A percentile compares a stretch with the other conserved stretches of the same genome.
Conservation (phyloP, 2,329 filamentous ascomycete genomes). For the Curvularia spicifera region DNA sequence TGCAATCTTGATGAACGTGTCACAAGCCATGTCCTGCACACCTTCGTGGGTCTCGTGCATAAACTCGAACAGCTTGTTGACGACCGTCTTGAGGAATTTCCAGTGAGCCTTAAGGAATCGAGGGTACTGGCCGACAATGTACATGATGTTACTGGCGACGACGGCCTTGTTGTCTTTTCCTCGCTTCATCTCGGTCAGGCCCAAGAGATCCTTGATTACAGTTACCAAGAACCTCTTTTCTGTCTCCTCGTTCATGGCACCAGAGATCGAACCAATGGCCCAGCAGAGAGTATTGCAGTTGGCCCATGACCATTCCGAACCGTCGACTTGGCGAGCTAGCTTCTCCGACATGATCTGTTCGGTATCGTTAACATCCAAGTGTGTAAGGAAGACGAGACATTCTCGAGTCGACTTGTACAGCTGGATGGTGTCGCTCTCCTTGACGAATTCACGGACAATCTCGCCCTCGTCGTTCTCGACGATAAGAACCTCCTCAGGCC, state of each 20-base stretch:
- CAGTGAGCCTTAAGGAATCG: conserved; percentile 98
- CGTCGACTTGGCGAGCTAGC: conserved; percentile 91
- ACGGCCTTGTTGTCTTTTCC: conserved; percentile 99
- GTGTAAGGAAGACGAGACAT: conserved; percentile 94
- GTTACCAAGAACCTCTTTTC: conserved; percentile 98
- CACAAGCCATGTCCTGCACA: conserved; percentile 99
- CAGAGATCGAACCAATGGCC: conserved; percentile 98
- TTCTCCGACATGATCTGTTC: conserved; percentile 99
- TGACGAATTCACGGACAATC: conserved; percentile 98
- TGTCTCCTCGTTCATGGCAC: conserved; percentile 99
- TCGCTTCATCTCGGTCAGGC: conserved; percentile 97
- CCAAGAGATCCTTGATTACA: conserved; percentile 96
- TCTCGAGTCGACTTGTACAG: conserved; percentile 99
- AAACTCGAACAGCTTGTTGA: conserved; percentile 99
- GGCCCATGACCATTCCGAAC: conserved; percentile 97
- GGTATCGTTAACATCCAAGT: conserved; percentile 95
- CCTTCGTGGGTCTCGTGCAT: conserved; percentile 99
- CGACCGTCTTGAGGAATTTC: conserved; percentile 99
- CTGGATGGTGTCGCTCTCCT: conserved; percentile 98
- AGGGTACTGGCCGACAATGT: conserved; percentile 98
- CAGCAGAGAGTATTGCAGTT: conserved; percentile 99
- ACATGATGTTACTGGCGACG: conserved; percentile 99
- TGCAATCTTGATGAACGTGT: conserved; percentile 99
- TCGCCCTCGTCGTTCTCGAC: conserved; percentile 99
- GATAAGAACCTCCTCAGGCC: conserved; percentile 95